phyloP scores from a whole-genome alignment of 148 eudicot species.

The Amaranthus cruentus region DNA sequence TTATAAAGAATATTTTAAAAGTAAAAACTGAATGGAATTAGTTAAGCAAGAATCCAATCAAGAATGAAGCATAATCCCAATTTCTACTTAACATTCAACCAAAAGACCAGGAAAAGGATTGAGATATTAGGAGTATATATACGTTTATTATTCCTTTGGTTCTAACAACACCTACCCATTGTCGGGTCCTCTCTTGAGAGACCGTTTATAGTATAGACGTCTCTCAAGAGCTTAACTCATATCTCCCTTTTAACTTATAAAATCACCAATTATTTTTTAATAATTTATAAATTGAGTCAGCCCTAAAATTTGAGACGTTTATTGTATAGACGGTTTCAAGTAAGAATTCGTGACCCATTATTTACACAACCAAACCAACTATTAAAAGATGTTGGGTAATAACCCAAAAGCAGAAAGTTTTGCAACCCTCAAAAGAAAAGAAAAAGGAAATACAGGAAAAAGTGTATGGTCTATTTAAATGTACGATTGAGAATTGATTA shows the following conservation, averaged over 20 bases:
- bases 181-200: neutral
- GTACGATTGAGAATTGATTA: conserved; percentile 8
- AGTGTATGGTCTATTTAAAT: conserved; percentile 5
- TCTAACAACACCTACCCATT: conserved; percentile 1
- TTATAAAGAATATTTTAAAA: too few relatives aligned
- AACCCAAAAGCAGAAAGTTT: conserved; percentile 17
- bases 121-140: conserved; percentile 2
- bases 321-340: neutral
- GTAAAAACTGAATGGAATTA: neutral
- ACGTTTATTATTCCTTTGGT: conserved; percentile 10
- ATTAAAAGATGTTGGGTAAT: conserved; percentile 10
- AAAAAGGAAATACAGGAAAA: conserved; percentile 1
- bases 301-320: too few relatives aligned
- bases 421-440: neutral
- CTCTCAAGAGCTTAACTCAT: too few relatives aligned
- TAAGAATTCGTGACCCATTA: neutral
- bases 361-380: conserved; percentile 7
- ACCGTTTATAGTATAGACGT: too few relatives aligned
- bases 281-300: too few relatives aligned
- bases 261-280: too few relatives aligned
- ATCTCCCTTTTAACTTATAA: too few relatives aligned
- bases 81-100: conserved; percentile 11
- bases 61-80: conserved; percentile 10
- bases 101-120: conserved; percentile 9
- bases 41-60: conserved; percentile 3